Conservation (phyloP, 768 basidiomycete species). For the Tulasnella sp. region DNA sequence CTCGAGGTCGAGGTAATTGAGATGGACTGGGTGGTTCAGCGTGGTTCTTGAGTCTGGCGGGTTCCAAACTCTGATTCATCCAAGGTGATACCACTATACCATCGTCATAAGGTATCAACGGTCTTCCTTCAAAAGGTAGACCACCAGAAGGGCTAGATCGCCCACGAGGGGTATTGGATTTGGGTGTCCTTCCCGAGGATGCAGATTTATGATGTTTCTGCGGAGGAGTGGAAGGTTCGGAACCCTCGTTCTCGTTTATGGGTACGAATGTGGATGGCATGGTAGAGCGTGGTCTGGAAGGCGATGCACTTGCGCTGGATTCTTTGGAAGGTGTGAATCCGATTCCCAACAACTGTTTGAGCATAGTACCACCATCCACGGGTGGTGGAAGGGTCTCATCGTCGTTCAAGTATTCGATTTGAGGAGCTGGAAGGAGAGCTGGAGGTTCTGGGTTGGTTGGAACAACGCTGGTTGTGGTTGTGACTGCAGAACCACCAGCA, state of each 20-base stretch:
- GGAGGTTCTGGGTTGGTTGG: neutral
- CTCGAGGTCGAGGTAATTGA: conserved; percentile 8
- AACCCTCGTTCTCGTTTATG: conserved; percentile 10
- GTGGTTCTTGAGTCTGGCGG: neutral
- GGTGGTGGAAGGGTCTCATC: neutral
- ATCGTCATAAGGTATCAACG: no score
- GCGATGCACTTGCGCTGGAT: no score
- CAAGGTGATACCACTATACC: conserved; percentile 7
- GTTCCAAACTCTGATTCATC: conserved; percentile 10
- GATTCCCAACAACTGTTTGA: conserved; percentile 10
- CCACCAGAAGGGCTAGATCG: conserved; percentile 2
- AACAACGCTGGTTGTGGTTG: neutral
- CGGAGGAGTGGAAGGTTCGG: neutral
- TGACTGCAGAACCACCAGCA: conserved; percentile 2
- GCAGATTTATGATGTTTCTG: no score
- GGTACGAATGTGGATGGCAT: conserved; percentile 6
- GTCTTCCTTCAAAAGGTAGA: conserved; percentile 7
- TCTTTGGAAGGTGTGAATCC: neutral
- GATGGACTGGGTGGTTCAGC: conserved; percentile 5
- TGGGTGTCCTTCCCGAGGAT: conserved; percentile 6
- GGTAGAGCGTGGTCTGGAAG: no score
- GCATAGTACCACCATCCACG: conserved; percentile 5
- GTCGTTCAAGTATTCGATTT: conserved; percentile 1
- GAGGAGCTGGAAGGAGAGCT: neutral
- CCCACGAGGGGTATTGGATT: neutral